Evolutionary conservation across 2,329 filamentous ascomycete species (phyloP).

Genomic region (Aotearoamyces nothofagi): DNA sequence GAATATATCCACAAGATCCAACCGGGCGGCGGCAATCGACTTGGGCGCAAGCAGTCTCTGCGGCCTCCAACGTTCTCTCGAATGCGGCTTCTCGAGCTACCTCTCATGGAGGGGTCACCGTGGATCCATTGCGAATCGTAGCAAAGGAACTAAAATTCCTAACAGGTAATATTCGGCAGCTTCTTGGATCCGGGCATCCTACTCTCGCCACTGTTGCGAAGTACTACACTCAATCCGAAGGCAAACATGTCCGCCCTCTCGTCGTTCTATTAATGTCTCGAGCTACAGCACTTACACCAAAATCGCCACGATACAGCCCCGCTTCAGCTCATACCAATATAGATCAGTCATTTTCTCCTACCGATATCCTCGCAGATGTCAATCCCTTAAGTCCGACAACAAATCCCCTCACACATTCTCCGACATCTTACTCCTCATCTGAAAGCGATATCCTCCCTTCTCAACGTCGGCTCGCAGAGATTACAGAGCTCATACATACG

Average conservation of each 20-base stretch:
- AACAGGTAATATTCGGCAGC: slow-evolving; percentile 80
- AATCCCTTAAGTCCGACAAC: slow-evolving; percentile 52
- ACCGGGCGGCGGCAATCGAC: slow-evolving; percentile 41
- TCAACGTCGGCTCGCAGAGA: slow-evolving; percentile 84
- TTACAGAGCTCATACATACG: slow-evolving; percentile 94
- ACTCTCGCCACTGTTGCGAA: slow-evolving; percentile 90
- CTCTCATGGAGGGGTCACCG: slow-evolving; percentile 50
- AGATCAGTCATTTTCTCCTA: slow-evolving; percentile 43
- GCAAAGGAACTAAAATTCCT: slow-evolving; percentile 95
- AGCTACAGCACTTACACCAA: slow-evolving; percentile 68
- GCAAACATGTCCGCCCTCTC: slow-evolving; percentile 89
- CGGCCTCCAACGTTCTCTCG: slow-evolving; percentile 55
- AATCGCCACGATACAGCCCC: slow-evolving; percentile 27
- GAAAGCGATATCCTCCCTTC: slow-evolving; percentile 71
- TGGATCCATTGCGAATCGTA: slow-evolving; percentile 80
- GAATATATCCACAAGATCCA: slow-evolving; percentile 19
- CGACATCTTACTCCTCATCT: slow-evolving; percentile 18
- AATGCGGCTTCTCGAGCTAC: slow-evolving; percentile 44
- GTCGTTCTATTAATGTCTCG: slow-evolving; percentile 94
- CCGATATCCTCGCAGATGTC: slow-evolving; percentile 55
- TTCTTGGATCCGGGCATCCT: slow-evolving; percentile 89
- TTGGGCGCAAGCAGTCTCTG: slow-evolving; percentile 60
- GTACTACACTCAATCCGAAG: slow-evolving; percentile 94
- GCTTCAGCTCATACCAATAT: slow-evolving; percentile 27
- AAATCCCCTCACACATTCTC: slow-evolving; percentile 30